Evolutionary conservation across 306 rosid genomes (phyloP).

Genomic region (Pueraria montana): DNA sequence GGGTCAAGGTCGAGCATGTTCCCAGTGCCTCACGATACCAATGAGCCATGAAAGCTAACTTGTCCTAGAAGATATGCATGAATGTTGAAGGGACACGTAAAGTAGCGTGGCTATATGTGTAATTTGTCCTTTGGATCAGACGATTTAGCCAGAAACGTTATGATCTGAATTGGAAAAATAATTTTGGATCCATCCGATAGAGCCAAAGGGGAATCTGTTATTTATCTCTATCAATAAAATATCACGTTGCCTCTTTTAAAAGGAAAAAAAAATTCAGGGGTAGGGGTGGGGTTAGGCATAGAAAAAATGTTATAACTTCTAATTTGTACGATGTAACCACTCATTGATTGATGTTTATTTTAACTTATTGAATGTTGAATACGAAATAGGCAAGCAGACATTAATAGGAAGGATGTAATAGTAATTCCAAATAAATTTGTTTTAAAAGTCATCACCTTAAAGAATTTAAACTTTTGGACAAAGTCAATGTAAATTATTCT

Average conservation of each 20-base stretch:
- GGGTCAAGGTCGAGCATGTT: neutral
- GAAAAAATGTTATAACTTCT: neutral
- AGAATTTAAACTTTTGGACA: neutral
- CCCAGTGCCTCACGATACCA: neutral
- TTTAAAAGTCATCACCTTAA: neutral
- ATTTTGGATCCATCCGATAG: neutral
- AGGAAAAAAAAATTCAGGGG: neutral
- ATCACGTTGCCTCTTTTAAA: neutral
- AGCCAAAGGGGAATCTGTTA: neutral
- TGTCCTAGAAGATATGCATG: constrained; percentile 26
- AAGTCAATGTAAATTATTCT: neutral
- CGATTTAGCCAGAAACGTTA: neutral
- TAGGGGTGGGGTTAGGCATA: neutral
- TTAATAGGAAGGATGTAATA: neutral
- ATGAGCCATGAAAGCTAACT: constrained; percentile 20
- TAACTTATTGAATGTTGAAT: neutral
- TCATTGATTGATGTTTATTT: neutral
- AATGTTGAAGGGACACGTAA: constrained; percentile 17
- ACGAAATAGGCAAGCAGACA: neutral
- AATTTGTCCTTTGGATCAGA: neutral
- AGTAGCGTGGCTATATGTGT: neutral
- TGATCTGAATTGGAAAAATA: neutral
- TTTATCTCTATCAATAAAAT: neutral
- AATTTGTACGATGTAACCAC: neutral
- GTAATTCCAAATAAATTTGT: neutral